phyloP scores from a whole-genome alignment of 2,329 filamentous ascomycete species.

The Herpotrichia juniperi region DNA sequence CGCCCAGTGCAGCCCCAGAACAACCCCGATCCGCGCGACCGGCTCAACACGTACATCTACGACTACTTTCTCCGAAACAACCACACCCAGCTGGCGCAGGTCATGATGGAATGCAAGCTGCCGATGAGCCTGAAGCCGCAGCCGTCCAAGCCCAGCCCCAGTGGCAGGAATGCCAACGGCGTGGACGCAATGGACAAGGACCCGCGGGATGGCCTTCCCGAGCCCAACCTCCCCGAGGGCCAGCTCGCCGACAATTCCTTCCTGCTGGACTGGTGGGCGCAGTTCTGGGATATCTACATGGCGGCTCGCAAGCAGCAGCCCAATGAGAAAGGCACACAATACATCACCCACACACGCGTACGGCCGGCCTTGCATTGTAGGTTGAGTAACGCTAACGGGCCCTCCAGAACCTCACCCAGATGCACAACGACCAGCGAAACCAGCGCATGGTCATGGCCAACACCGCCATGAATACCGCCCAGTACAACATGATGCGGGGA shows the following conservation, averaged over 20 bases:
- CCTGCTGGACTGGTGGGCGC: conserved; percentile 94
- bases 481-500: conserved; percentile 71
- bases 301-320: conserved; percentile 68
- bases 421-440: conserved; percentile 69
- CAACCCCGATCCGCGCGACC: conserved; percentile 51
- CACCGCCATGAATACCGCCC: conserved; percentile 55
- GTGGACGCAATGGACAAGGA: conserved; percentile 79
- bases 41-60: conserved; percentile 87
- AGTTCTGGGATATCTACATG: conserved; percentile 96
- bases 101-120: conserved; percentile 53
- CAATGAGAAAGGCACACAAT: conserved; percentile 64
- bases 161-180: conserved; percentile 68
- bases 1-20: conserved; percentile 34
- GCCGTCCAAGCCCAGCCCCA: conserved; percentile 63
- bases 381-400: conserved; percentile 20
- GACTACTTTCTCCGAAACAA: conserved; percentile 87
- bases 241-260: conserved; percentile 76
- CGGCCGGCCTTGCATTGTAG: conserved; percentile 27
- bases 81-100: conserved; percentile 82
- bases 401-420: conserved; percentile 67
- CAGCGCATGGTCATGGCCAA: conserved; percentile 78
- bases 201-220: conserved; percentile 84
- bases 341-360: conserved; percentile 85
- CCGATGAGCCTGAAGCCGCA: conserved; percentile 68
- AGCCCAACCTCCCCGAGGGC: conserved; percentile 68